Conservation (phyloP, 768 basidiomycete genomes). For the Phlegmacium glaucopus region DNA sequence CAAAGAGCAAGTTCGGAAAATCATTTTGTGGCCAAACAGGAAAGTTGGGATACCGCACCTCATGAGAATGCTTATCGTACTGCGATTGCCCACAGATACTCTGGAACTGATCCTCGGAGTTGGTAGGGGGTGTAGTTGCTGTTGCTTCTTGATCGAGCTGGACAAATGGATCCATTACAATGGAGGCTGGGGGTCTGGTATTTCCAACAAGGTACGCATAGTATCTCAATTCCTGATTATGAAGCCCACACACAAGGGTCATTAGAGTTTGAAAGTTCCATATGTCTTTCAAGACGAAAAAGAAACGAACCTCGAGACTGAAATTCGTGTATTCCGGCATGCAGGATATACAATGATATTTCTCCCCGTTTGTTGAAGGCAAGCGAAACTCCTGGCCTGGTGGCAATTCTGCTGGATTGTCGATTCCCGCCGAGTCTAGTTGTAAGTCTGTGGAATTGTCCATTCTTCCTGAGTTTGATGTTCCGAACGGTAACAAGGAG, state of each 20-base stretch:
- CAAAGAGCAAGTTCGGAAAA: neutral
- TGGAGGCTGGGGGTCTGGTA: slow-evolving; percentile 21
- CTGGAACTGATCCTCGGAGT: slow-evolving; percentile 29
- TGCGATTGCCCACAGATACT: slow-evolving; percentile 32
- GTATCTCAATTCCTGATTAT: slow-evolving; percentile 37
- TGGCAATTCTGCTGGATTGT: slow-evolving; percentile 14
- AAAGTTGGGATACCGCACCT: slow-evolving; percentile 29
- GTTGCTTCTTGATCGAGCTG: neutral
- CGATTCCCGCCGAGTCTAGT: slow-evolving; percentile 7
- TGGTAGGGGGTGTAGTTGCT: neutral
- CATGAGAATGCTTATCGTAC: slow-evolving; percentile 44
- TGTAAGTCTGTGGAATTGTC: slow-evolving; percentile 12
- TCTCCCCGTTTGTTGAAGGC: slow-evolving; percentile 18
- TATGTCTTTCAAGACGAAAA: slow-evolving; percentile 1
- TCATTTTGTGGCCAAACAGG: neutral
- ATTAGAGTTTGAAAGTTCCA: no score
- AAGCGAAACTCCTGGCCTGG: slow-evolving; percentile 17
- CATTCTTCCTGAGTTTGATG: slow-evolving; percentile 6
- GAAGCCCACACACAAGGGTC: no score
- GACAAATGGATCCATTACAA: slow-evolving; percentile 23
- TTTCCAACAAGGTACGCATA: slow-evolving; percentile 39
- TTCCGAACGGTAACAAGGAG: neutral
- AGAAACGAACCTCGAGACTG: slow-evolving; percentile 39
- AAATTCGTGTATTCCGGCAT: slow-evolving; percentile 33
- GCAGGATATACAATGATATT: slow-evolving; percentile 35